These are phyloP conservation scores for Pittosporum tobira DNA, from an alignment of 129 eudicot genomes.

Conservation along the genomic window DNA sequence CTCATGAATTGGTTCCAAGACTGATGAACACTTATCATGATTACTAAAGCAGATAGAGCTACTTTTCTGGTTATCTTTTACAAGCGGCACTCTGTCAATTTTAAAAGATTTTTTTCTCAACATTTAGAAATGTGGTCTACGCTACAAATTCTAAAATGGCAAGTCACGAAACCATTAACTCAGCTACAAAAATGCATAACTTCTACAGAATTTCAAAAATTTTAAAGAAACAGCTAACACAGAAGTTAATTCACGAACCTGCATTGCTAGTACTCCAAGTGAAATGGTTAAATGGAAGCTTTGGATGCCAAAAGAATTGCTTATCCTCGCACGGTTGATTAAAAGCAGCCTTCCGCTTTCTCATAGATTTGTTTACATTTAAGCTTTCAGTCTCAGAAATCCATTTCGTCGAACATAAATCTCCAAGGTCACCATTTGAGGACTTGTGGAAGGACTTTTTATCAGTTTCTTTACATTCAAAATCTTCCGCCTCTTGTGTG, in stretches of 20 bases:
- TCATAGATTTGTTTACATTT: slow-evolving; percentile 15
- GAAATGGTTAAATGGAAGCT: slow-evolving; percentile 24
- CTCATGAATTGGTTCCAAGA: no score
- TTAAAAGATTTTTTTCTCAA: neutral
- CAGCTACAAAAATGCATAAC: neutral
- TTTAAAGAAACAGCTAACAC: neutral
- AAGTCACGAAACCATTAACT: neutral
- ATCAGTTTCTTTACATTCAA: slow-evolving; percentile 16
- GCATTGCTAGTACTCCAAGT: slow-evolving; percentile 23
- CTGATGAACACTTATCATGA: neutral
- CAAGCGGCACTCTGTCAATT: slow-evolving; percentile 1
- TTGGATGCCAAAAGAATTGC: slow-evolving; percentile 29
- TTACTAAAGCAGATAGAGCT: neutral
- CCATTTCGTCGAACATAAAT: slow-evolving; percentile 9
- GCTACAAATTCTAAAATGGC: no score
- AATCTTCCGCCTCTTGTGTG: slow-evolving; percentile 11
- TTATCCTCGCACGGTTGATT: slow-evolving; percentile 26
- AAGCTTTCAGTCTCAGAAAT: slow-evolving; percentile 19
- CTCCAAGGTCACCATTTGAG: slow-evolving; percentile 7
- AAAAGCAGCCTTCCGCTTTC: slow-evolving; percentile 31
- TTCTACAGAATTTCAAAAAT: neutral
- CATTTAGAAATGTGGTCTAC: no score
- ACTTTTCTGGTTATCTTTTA: neutral
- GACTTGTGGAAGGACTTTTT: slow-evolving; percentile 14
- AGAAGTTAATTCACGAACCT: slow-evolving; percentile 31